phyloP scores from a whole-genome alignment of 1,284 basidiomycete species.

The Melampsora americana region DNA sequence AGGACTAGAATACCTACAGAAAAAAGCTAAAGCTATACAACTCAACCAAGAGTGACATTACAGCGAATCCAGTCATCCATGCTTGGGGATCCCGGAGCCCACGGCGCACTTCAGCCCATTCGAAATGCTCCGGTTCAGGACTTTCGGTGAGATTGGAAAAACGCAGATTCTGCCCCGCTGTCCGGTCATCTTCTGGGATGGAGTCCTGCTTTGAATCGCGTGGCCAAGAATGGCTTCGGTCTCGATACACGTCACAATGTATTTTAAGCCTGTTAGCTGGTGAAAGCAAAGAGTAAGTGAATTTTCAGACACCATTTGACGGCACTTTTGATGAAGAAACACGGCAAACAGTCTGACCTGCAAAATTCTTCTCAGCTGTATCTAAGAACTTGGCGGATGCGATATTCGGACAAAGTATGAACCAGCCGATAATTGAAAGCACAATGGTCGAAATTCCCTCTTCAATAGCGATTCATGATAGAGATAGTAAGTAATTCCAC shows the following conservation, averaged over 20 bases:
- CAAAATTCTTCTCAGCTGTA: neutral
- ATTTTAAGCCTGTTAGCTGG: too few species aligned
- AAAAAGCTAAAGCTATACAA: constrained; percentile 42
- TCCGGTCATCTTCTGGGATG: neutral
- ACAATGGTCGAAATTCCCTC: neutral
- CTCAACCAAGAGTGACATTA: constrained; percentile 43
- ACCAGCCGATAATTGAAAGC: neutral
- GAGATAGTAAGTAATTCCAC: neutral
- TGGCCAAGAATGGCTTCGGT: too few species aligned
- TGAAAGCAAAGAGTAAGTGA: too few species aligned
- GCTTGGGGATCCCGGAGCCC: constrained; percentile 48
- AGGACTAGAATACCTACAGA: constrained; percentile 27
- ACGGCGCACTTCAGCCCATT: constrained; percentile 48
- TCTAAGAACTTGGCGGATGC: neutral
- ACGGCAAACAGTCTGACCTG: neutral
- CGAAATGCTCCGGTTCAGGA: constrained; percentile 47
- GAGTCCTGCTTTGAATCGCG: neutral
- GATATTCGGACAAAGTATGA: neutral
- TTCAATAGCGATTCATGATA: neutral
- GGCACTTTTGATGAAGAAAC: too few species aligned
- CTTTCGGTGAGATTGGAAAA: neutral
- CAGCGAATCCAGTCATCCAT: constrained; percentile 49
- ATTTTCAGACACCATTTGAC: too few species aligned
- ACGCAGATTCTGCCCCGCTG: too few species aligned
- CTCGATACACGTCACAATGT: too few species aligned